phyloP scores from a whole-genome alignment of 1,139 yeast species.

The Blastobotrys proliferans region DNA sequence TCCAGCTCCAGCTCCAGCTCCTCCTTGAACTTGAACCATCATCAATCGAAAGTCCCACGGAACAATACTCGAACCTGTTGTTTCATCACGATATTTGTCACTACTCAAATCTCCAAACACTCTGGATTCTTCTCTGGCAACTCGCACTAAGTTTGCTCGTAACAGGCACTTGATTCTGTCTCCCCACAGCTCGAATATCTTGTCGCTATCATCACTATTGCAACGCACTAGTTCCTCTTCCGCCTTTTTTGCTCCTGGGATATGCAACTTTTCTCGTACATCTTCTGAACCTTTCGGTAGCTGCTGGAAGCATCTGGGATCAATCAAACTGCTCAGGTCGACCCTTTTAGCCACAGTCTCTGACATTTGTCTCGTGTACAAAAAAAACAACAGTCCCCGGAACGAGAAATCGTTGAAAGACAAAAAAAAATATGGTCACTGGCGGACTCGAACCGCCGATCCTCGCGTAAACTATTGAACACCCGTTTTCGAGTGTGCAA shows the following conservation, averaged over 20 bases:
- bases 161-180: constrained; percentile 23
- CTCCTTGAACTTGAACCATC: constrained; percentile 26
- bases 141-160: constrained; percentile 20
- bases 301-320: constrained; percentile 23
- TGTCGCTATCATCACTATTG: constrained; percentile 13
- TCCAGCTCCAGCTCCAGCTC: constrained; percentile 28
- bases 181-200: constrained; percentile 26
- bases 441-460: constrained; percentile 16
- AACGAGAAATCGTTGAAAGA: neutral
- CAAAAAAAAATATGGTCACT: constrained; percentile 11
- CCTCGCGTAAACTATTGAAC: constrained; percentile 14
- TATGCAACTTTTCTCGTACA: constrained; percentile 21
- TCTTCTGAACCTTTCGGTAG: constrained; percentile 23
- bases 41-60: constrained; percentile 33
- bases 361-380: neutral
- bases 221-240: constrained; percentile 17
- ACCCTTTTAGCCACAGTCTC: neutral
- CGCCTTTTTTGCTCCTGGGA: constrained; percentile 26
- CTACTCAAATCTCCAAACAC: constrained; percentile 26
- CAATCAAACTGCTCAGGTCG: constrained; percentile 20
- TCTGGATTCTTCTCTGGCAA: constrained; percentile 27
- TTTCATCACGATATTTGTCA: constrained; percentile 22
- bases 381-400: neutral
- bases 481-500: constrained; percentile 7
- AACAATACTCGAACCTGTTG: constrained; percentile 27